Conservation (phyloP, 83 land plant species). For the Thuja plicata region DNA sequence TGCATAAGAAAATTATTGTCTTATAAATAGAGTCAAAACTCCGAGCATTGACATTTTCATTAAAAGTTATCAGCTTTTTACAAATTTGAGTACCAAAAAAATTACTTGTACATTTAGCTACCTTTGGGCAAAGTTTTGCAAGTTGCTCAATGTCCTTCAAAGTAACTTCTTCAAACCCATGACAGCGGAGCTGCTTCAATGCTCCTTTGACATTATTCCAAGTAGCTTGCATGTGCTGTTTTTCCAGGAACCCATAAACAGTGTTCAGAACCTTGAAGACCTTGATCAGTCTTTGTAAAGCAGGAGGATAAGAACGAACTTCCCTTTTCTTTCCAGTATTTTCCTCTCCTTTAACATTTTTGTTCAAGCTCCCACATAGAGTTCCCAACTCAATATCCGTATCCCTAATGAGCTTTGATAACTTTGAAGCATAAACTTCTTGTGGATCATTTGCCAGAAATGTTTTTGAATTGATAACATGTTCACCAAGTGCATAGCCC, state of each 20-base stretch:
- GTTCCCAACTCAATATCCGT: not conserved
- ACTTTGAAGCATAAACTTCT: constrained; percentile 26
- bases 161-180: constrained; percentile 30
- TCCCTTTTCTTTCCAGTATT: constrained; percentile 15
- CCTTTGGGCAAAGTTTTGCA: constrained; percentile 80
- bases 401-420: constrained; percentile 4
- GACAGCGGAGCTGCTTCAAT: constrained; percentile 41
- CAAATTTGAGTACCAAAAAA: not conserved
- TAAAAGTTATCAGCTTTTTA: not conserved
- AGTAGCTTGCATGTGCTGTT: constrained; percentile 45
- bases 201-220: constrained; percentile 48
- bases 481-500: constrained; percentile 12
- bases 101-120: constrained; percentile 13
- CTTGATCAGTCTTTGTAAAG: constrained; percentile 52
- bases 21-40: constrained; percentile 13
- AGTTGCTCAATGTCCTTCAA: constrained; percentile 62
- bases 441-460: constrained; percentile 31
- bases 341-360: not conserved
- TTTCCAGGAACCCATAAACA: constrained; percentile 55
- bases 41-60: not conserved
- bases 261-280: constrained; percentile 65
- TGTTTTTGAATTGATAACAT: constrained; percentile 21
- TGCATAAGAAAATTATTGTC: constrained; percentile 7
- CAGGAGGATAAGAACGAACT: constrained; percentile 40
- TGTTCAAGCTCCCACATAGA: not conserved